Conservation (phyloP, 768 basidiomycete species). For the Leccinum barrowsii region DNA sequence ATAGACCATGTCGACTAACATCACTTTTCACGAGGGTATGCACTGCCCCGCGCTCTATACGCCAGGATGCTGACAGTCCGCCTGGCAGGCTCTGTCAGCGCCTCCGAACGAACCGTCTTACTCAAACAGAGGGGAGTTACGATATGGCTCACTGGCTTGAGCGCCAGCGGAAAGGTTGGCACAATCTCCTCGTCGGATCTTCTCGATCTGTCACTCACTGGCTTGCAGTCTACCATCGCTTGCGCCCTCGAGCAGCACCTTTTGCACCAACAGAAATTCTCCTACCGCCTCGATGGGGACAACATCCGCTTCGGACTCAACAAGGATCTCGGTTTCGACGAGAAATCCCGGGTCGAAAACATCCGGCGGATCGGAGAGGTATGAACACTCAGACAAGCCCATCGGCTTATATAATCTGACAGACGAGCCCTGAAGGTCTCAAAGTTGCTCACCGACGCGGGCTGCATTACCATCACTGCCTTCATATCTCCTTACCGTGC, state of each 20-base stretch:
- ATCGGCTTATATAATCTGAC: constrained; percentile 12
- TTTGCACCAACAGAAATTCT: constrained; percentile 77
- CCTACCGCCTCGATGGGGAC: constrained; percentile 94
- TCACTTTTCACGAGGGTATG: constrained; percentile 69
- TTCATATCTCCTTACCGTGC: constrained; percentile 98
- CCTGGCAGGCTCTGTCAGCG: constrained; percentile 62
- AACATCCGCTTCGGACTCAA: constrained; percentile 95
- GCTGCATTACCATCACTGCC: constrained; percentile 84
- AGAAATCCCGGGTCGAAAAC: constrained; percentile 89
- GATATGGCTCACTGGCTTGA: constrained; percentile 95
- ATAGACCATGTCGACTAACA: constrained; percentile 41
- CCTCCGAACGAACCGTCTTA: constrained; percentile 61
- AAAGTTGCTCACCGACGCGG: constrained; percentile 88
- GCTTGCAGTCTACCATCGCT: constrained; percentile 84
- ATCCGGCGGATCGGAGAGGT: constrained; percentile 97
- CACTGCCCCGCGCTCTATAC: neutral
- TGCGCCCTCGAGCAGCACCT: constrained; percentile 96
- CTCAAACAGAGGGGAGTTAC: constrained; percentile 84
- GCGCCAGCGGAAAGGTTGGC: constrained; percentile 88
- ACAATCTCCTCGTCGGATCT: neutral
- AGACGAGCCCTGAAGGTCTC: constrained; percentile 59
- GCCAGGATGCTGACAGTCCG: constrained; percentile 1
- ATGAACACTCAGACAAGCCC: constrained; percentile 7
- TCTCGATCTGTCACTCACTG: neutral
- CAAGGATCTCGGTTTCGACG: constrained; percentile 93